These are phyloP conservation scores for Diaporthe sp. DNA, from an alignment of 2,329 filamentous ascomycete species.

Conservation along the genomic window DNA sequence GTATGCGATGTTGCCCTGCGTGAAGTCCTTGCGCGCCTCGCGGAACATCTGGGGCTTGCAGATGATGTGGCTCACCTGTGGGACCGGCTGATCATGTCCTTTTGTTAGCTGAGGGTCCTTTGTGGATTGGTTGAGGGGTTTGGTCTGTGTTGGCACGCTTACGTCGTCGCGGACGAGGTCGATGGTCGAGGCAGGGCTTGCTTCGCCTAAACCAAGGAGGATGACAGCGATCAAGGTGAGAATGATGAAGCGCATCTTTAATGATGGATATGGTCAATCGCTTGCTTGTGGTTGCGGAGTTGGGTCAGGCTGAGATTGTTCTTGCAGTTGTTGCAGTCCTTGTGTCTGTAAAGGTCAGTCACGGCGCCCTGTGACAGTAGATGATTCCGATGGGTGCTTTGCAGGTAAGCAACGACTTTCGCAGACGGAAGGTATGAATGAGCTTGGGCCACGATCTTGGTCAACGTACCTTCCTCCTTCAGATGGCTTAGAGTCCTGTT, in stretches of 20 bases:
- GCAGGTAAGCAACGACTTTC: neutral
- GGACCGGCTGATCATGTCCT: constrained; percentile 4
- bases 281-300: neutral
- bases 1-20: neutral
- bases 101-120: neutral
- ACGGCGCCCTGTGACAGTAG: neutral
- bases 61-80: constrained; percentile 18
- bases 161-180: neutral
- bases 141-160: neutral
- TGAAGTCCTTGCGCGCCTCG: neutral
- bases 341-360: neutral
- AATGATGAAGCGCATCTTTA: constrained; percentile 8
- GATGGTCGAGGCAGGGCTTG: neutral
- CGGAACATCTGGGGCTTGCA: constrained; percentile 12
- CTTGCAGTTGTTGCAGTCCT: neutral
- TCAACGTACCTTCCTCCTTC: neutral
- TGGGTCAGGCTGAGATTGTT: neutral
- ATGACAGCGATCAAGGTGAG: neutral
- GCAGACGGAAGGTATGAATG: no score
- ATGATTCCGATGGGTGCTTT: neutral
- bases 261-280: neutral
- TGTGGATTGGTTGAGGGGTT: no score
- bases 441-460: neutral
- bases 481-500: neutral
- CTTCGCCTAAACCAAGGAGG: neutral